Base-by-base conservation (phyloP, 768 basidiomycete species). In the Rhizopogon vesiculosus region DNA sequence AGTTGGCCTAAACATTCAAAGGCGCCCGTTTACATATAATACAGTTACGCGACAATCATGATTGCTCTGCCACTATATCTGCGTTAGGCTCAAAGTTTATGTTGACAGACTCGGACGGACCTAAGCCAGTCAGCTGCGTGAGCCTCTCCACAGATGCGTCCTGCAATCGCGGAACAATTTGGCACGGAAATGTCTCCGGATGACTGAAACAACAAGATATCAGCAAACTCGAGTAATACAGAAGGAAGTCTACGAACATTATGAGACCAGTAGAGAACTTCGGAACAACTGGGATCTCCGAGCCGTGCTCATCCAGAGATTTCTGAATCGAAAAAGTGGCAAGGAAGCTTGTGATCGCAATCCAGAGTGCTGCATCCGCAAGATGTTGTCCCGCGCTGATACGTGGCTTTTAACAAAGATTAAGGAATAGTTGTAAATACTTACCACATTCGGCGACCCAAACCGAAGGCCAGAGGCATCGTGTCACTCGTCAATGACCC, bases 241-340 rank as follows among this genome's bases (percentile, higher is more conserved):
- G 22, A 28, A 25, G 16, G 31, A 8, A 25, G 5, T 15, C 6
- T 18, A 33, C 48, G 39, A 16, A 59, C 58, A 25, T 33, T 12
- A 56, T 43, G 7, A 57, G 9, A n/a, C 56, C 56, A 22, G 33
- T 59, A 3, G 22, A 22, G 48, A 31, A 59, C 39, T 29, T 56
- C 13, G 59, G n/a, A 9, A 54, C 38, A 18, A 56, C 50, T 13
- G 38, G n/a, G 8, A 57, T 33, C 25, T 56, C 55, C 18, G 54
- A 33, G 7, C 58, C 55, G 6, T 53, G 1, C 7, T n/a, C 45
- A 22, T 57, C 56, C 25, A 62, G 54, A 15, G 63, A 53, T 22
- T 22, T 46, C 28, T 53, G 41, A 51, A 65, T 62, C 8, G 62
- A 57, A 7, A 65, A 46, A 16, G 58, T 64, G 18, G 64, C 64